phyloP scores from a whole-genome alignment of 164 flowering plant species.

The Paratinospora sagittata region DNA sequence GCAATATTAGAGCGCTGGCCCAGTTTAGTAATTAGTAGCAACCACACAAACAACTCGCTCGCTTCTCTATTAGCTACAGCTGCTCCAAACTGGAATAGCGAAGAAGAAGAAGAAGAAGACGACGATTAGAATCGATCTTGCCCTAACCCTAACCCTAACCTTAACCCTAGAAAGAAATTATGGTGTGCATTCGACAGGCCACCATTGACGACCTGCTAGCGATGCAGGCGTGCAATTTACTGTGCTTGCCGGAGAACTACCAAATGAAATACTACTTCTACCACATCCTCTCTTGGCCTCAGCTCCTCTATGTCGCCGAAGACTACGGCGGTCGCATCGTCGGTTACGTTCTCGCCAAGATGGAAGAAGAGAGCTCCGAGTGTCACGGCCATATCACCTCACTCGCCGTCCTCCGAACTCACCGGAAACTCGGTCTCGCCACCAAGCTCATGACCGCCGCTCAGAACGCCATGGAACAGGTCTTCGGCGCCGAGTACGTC shows the following conservation, averaged over 20 bases:
- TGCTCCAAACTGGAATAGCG: too few species aligned
- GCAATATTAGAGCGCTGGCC: too few species aligned
- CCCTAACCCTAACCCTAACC: constrained; percentile 26
- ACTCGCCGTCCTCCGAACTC: constrained; percentile 85
- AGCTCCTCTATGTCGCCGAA: constrained; percentile 97
- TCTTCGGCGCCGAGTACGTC: constrained; percentile 76
- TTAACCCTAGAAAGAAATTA: constrained; percentile 15
- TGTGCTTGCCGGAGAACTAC: constrained; percentile 90
- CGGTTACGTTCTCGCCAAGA: constrained; percentile 90
- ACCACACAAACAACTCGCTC: too few species aligned
- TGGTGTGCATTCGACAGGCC: constrained; percentile 94
- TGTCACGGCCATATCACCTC: constrained; percentile 98
- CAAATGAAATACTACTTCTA: constrained; percentile 94
- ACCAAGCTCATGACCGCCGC: constrained; percentile 99
- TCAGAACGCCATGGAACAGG: constrained; percentile 92
- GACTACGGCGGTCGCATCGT: constrained; percentile 88
- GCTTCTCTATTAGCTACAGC: too few species aligned
- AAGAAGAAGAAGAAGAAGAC: neutral
- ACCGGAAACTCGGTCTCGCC: constrained; percentile 85
- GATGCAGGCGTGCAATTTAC: constrained; percentile 90
- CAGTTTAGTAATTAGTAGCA: too few species aligned
- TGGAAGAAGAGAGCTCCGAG: constrained; percentile 92
- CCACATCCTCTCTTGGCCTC: constrained; percentile 98
- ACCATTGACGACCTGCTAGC: constrained; percentile 79
- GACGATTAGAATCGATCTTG: neutral